Evolutionary conservation across 225 moss, liverwort and hornwort genomes (phyloP), one percentile per base, ranked within the genome.

Genomic region (Anthoceros angustus): DNA sequence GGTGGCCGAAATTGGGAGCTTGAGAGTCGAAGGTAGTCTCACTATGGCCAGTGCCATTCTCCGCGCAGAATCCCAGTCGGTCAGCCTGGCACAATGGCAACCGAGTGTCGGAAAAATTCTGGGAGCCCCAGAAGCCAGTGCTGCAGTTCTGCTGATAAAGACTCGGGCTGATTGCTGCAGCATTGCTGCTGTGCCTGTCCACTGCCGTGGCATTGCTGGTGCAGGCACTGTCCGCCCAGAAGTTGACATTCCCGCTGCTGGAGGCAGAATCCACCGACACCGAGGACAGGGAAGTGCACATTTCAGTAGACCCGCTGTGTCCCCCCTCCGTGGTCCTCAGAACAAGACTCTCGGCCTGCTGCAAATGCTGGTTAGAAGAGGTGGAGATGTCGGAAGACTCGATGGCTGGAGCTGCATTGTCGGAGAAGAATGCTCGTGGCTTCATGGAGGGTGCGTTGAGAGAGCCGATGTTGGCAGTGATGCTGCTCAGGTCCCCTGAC

Each of bases 381-480:
- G 55, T 55, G n/a, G 55, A 55, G 55, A 55, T 55, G 55, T 55
- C 55, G 14, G 55, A 55, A 55, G 55, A 55, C n/a, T 55, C 55
- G 55, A 55, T 55, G 12, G n/a, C 55, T 18, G 55, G 55, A 18
- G 55, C 55, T 1, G 55, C 55, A 9, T 18, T 23, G 55, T 55
- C 55, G 55, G n/a, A 55, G 55, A 55, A 55, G 14, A 55, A 15
- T 7, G 55, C 12, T 9, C 14, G 55, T 55, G 55, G 55, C 55
- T 55, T 55, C 14, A 55, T 55, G n/a, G 23, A 18, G 55, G n/a
- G n/a, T 15, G 55, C 55, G 4, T 32, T 32, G n/a, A 55, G 23
- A 23, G 10, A 55, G 55, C 55, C 55, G 23, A 55, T 55, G 23
- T 55, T 55, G 55, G 55, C 55, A 55, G 55, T 55, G 55, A 55